phyloP scores from a whole-genome alignment of 2,329 filamentous ascomycete genomes.

The Pseudogymnoascus sp. region DNA sequence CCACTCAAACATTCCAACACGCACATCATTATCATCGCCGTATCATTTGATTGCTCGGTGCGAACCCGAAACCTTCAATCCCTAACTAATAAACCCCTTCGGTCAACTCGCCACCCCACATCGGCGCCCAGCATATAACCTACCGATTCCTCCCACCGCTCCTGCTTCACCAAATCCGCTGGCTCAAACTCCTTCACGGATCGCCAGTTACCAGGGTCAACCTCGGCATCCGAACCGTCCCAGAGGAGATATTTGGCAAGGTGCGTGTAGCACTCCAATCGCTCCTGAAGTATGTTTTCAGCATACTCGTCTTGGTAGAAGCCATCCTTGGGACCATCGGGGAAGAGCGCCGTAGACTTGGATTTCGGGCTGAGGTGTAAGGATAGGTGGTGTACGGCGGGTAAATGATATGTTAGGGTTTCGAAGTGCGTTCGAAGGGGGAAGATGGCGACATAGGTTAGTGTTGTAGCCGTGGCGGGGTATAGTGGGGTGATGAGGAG shows the following conservation, averaged over 20 bases:
- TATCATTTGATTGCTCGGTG: background rate
- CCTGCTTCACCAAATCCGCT: constrained; percentile 41
- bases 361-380: constrained; percentile 43
- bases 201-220: constrained; percentile 36
- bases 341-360: background rate
- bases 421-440: constrained; percentile 58
- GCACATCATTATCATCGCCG: background rate
- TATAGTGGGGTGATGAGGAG: constrained; percentile 34
- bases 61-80: constrained; percentile 5
- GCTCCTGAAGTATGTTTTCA: constrained; percentile 23
- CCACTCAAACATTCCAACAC: background rate
- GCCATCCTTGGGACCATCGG: constrained; percentile 32
- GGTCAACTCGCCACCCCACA: constrained; percentile 39
- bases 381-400: constrained; percentile 46
- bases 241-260: constrained; percentile 29
- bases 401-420: constrained; percentile 42
- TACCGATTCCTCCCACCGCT: constrained; percentile 43
- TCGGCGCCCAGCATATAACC: constrained; percentile 35
- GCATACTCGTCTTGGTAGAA: constrained; percentile 17
- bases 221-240: constrained; percentile 25
- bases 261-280: constrained; percentile 26
- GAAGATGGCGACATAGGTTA: constrained; percentile 61
- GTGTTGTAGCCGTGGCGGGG: constrained; percentile 39
- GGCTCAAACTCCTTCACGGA: constrained; percentile 44
- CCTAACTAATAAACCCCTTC: constrained; percentile 42